Base-by-base conservation (phyloP, 805 yeast genomes). In the Blastobotrys chiropterorum region DNA sequence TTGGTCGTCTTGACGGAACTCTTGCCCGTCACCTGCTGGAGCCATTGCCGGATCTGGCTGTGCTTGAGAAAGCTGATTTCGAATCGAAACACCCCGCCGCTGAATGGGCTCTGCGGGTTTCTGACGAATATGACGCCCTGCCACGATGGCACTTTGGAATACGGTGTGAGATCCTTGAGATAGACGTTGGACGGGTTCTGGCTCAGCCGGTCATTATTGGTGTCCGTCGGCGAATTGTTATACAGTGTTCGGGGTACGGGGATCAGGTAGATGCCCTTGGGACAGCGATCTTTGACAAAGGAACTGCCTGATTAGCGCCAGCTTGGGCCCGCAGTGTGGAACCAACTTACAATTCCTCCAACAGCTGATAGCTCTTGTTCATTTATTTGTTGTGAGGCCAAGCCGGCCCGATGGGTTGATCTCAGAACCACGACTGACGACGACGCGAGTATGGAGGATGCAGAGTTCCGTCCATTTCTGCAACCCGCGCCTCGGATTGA, bases 121-220 rank as follows among this genome's bases (percentile, higher is more conserved):
- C 54, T 46, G 21, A 52, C 49, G 21, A 52, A 48, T 6, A 44
- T 21, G 31, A 52, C 51, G 5, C 54, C 54, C 48, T 52, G 54
- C 54, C 54, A 52, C 5, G 49, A 47, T n/a, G 49, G 46, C 11
- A 46, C 43, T 19, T 39, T 41, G 20, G 49, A 46, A 13, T 42
- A 40, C 20, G 43, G 20, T 8, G n/a, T 19, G 30, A 46, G 26
- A 11, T 22, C 39, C n/a, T 34, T 42, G 30, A 50, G 30, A 7
- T 11, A 26, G 39, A 30, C 4, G 19, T n/a, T 44, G 20, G 39
- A 34, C 34, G 43, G 20, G 43, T 40, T 19, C 43, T 40, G 43
- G 43, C 43, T 19, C 15, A 19, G 20, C 15, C 43, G 43, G 20
- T 40, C 34, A 11, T 26, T 26, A 26, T 26, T 26, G n/a, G 11